Evolutionary conservation across 352 stramenopile genomes (phyloP), one percentile per base, ranked within the genome.

Genomic region (Phytophthora hybrid): DNA sequence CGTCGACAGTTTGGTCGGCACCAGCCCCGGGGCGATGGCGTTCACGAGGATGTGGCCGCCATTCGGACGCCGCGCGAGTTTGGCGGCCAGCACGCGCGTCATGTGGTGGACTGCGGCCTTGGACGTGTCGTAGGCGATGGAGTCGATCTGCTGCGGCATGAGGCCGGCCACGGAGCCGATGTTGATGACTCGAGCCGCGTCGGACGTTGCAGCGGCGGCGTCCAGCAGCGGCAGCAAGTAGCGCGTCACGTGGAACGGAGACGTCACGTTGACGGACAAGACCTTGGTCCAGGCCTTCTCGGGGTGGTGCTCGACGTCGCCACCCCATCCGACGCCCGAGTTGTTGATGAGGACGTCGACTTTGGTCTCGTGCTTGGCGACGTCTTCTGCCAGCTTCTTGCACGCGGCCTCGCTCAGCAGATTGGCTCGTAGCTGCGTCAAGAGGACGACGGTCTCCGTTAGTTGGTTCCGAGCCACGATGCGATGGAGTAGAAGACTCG

Each of bases 261-360:
- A 87, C 80, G 97, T 98, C 59, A 99, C 91, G 77, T 99, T 99
- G 44, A 99, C 74, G 47, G 93, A 83, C 16, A 98, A 76, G 9
- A 98, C 94, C 63, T 97, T 97, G 71, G 98, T 95, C 85, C 94
- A 99, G 41, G 88, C 95, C 6, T 66, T 62, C 46, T 80, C 76
- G 9, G 69, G 61, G 34, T 82, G 74, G 26, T 80, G 65, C 34
- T 84, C 66, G 13, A 82, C 66, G 53, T 81, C 74, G 44, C 76
- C 78, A 6, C 84, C 85, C 85, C 84, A 95, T 7, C 54, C 59
- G 13, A 74, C 64, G 14, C 76, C 86, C 88, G 93, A 97, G 85
- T 99, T 99, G 81, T 99, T 99, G 65, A 99, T 87, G 5, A 99
- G 83, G 47, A 99, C 91, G 67, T 99, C 86, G 29, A 99, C 76